phyloP scores from a whole-genome alignment of 352 stramenopile species.

The Globisporangium nodosum region DNA sequence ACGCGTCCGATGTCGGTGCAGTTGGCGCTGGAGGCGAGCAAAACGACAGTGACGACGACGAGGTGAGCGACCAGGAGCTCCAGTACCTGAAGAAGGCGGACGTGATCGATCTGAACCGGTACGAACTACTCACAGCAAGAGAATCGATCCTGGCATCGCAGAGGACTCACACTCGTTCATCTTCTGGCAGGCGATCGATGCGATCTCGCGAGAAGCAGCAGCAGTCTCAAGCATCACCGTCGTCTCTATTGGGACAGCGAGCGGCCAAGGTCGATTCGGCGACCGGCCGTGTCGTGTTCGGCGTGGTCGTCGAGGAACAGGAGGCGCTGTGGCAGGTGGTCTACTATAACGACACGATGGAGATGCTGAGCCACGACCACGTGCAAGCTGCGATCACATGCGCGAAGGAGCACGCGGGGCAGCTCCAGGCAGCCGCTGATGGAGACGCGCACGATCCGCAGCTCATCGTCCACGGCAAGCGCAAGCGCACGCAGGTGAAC shows the following conservation, averaged over 20 bases:
- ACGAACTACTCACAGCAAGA: not conserved
- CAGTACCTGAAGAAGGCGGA: constrained; percentile 42
- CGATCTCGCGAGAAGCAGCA: constrained; percentile 13
- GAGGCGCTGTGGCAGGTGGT: constrained; percentile 43
- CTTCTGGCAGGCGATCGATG: constrained; percentile 18
- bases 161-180: not conserved
- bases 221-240: not conserved
- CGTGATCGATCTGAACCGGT: constrained; percentile 48
- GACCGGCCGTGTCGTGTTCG: constrained; percentile 33
- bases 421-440: not conserved
- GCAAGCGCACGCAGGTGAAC: constrained; percentile 72
- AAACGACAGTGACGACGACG: constrained; percentile 14
- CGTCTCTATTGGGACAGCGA: constrained; percentile 25
- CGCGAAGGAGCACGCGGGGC: constrained; percentile 14
- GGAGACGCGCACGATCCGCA: constrained; percentile 20
- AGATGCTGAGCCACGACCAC: constrained; percentile 25
- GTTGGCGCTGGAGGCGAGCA: constrained; percentile 2
- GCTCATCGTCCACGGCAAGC: constrained; percentile 66
- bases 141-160: not conserved
- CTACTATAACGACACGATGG: constrained; percentile 48
- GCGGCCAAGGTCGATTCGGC: constrained; percentile 31
- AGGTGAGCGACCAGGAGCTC: constrained; percentile 29
- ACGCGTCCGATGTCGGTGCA: not conserved
- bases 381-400: constrained; percentile 25
- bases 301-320: constrained; percentile 37